Conservation (phyloP, 1,284 basidiomycete genomes). For the Pseudozyma sp. region DNA sequence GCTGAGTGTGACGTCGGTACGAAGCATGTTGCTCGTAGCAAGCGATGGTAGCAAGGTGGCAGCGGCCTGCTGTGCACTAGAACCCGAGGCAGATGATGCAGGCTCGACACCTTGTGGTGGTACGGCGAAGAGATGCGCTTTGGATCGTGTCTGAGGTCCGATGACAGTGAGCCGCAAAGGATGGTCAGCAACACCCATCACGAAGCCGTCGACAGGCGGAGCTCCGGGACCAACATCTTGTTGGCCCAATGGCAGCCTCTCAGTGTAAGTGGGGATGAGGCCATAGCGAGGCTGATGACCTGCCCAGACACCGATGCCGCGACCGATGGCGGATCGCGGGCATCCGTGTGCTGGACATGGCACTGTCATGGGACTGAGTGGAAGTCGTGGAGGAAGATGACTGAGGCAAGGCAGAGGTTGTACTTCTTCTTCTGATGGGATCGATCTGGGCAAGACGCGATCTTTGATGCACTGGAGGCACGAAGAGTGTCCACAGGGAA, state of each 20-base stretch:
- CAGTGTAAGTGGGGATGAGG: slow-evolving; percentile 45
- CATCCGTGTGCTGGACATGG: slow-evolving; percentile 55
- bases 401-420: slow-evolving; percentile 35
- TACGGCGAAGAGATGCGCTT: slow-evolving; percentile 49
- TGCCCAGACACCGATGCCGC: slow-evolving; percentile 59
- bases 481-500: slow-evolving; percentile 61
- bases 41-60: slow-evolving; percentile 43
- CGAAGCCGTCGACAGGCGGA: slow-evolving; percentile 60
- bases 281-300: slow-evolving; percentile 53
- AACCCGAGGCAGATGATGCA: neutral
- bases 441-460: slow-evolving; percentile 18
- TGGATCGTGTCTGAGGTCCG: slow-evolving; percentile 50
- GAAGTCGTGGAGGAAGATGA: slow-evolving; percentile 58
- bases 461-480: slow-evolving; percentile 58
- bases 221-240: slow-evolving; percentile 47
- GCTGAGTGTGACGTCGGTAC: slow-evolving; percentile 60
- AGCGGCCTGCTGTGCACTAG: slow-evolving; percentile 8
- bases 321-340: slow-evolving; percentile 58
- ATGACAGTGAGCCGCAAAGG: slow-evolving; percentile 55
- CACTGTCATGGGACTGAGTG: slow-evolving; percentile 55
- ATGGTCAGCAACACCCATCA: slow-evolving; percentile 56
- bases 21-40: slow-evolving; percentile 46
- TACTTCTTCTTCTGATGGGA: slow-evolving; percentile 31
- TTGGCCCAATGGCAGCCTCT: slow-evolving; percentile 25
- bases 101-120: slow-evolving; percentile 35